Evolutionary conservation across 163 green algal genomes (phyloP).

Genomic region (Trebouxia gelatinosa): DNA sequence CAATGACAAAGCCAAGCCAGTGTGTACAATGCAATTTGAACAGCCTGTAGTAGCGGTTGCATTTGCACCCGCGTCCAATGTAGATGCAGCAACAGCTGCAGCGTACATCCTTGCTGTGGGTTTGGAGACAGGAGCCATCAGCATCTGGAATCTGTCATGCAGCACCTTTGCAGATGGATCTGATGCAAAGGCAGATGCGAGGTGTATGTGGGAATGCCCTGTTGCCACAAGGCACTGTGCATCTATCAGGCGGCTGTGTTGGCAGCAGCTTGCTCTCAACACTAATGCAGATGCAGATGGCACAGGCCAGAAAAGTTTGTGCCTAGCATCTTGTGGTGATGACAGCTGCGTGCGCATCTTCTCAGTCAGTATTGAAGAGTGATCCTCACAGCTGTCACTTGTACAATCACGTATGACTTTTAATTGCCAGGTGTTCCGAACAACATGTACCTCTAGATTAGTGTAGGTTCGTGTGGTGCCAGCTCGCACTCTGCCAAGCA

Average conservation of each 20-base stretch:
- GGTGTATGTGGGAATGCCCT: constrained; percentile 38
- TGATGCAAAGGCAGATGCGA: neutral
- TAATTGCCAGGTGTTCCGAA: too few relatives aligned
- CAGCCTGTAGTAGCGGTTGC: constrained; percentile 3
- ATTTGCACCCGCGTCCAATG: neutral
- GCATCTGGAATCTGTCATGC: neutral
- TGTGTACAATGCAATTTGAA: neutral
- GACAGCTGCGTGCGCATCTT: constrained; percentile 57
- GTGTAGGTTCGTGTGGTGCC: too few relatives aligned
- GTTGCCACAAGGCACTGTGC: constrained; percentile 43
- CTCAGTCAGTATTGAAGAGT: neutral
- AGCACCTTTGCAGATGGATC: neutral
- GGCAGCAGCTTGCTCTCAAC: constrained; percentile 30
- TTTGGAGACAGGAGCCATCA: neutral
- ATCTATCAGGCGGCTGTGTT: constrained; percentile 44
- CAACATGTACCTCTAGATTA: too few relatives aligned
- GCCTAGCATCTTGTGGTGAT: constrained; percentile 60
- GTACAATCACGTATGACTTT: neutral
- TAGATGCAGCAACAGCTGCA: too few relatives aligned
- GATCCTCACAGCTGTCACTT: too few relatives aligned
- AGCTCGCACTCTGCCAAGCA: too few relatives aligned
- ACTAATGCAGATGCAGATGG: neutral
- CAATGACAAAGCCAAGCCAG: neutral
- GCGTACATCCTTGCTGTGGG: constrained; percentile 6
- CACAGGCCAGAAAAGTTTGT: neutral